Percentiles rank a stretch among this genome's conserved stretches.
Conservation (phyloP, 1,284 basidiomycete genomes). For the Apiotrichum montevideense region DNA sequence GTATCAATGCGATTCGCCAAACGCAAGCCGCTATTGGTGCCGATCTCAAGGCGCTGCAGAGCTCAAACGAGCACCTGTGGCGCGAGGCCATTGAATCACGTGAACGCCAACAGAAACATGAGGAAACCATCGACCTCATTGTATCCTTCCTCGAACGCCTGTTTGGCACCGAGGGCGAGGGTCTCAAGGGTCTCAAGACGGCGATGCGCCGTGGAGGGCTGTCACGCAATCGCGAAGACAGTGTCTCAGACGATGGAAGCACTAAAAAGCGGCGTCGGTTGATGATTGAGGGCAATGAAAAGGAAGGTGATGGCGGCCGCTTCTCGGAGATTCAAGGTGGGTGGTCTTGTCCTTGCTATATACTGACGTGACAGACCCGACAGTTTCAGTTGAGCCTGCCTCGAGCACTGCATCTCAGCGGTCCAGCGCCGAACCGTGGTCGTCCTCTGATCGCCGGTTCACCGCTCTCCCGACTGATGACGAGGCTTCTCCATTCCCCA, state of each 20-base stretch:
- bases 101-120: conserved; percentile 78
- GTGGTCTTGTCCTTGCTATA: conserved; percentile 1
- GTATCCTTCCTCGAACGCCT: conserved; percentile 89
- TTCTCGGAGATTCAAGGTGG: conserved; percentile 37
- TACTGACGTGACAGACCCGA: conserved; percentile 5
- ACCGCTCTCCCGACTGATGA: conserved; percentile 35
- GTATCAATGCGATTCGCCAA: conserved; percentile 80
- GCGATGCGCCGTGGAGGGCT: conserved; percentile 34
- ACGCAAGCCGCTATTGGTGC: conserved; percentile 84
- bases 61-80: conserved; percentile 85
- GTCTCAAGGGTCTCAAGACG: conserved; percentile 39
- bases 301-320: conserved; percentile 15
- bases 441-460: conserved; percentile 27
- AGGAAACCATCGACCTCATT: conserved; percentile 96
- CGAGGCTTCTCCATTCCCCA: conserved; percentile 19
- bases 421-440: conserved; percentile 17
- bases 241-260: conserved; percentile 18
- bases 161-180: conserved; percentile 59
- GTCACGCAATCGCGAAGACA: conserved; percentile 26
- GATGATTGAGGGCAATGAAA: conserved; percentile 34
- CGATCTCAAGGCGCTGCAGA: conserved; percentile 81
- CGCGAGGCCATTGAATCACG: conserved; percentile 77
- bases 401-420: conserved; percentile 9
- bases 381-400: conserved; percentile 6
- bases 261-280: conserved; percentile 35